Evolutionary conservation across 1,284 basidiomycete species (phyloP), one percentile per base, ranked within the genome.

Genomic region (Exobasidium rhododendri): DNA sequence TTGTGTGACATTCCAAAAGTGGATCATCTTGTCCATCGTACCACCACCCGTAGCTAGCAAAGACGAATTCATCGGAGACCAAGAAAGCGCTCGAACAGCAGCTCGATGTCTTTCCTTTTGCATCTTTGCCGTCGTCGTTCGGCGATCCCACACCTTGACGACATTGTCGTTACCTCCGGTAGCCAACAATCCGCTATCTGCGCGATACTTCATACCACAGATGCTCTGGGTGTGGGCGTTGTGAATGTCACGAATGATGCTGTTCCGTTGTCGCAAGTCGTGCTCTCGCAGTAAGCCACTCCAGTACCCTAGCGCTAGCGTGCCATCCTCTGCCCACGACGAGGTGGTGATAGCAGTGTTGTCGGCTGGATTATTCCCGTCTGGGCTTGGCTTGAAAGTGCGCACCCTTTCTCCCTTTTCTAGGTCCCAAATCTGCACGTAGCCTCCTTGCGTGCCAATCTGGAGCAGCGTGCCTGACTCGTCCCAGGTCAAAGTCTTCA

Each of bases 81-180:
- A 99, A 0, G 92, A 91, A 50, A 99, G 83, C 0, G 93, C 94
- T 56, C 74, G 76, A 40, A 79, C 75, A 1, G 77, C 77, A 5
- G 74, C 75, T 26, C 67, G 64, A 59, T 78, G 75, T 54, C 76
- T 75, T 61, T 94, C 94, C 81, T 97, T 97, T 79, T 97, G 87
- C 29, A 89, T 90, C 59, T 96, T 82, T 10, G 94, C 91, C 80
- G 97, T 97, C 80, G 90, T 87, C 10, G 88, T 89, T 74, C 83
- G 84, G 63, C 89, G 85, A 82, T 97, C 94, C 80, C 94, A 98
- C 14, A 98, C 82, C 75, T 97, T 92, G 1, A 98, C 92, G 53
- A 89, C 85, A 81, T 96, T 97, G 85, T 98, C 96, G 79, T 94
- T 92, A 31, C 94, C 94, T 68, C 94, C 96, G 1, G 94, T 96